Base-by-base conservation (phyloP, 1,139 yeast genomes). In the Neolecta irregularis region DNA sequence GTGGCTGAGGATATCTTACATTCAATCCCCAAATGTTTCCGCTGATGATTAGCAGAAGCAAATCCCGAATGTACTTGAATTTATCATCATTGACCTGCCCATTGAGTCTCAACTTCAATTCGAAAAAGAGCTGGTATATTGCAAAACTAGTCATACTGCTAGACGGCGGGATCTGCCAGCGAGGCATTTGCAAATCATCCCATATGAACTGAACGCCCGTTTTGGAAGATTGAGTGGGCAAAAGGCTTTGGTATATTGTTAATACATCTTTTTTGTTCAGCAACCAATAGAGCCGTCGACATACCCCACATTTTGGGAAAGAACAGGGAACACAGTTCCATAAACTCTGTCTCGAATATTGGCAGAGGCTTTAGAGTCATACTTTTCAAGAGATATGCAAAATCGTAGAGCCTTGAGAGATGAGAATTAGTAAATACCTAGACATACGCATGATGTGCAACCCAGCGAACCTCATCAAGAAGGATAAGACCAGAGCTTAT, bases 261-360 rank as follows among this genome's bases (percentile, higher is more conserved):
- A 28, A 13, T 28, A 16, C 12, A 16, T 16, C 20, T 28, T 15
- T 12, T 7, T 7, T 5, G 12, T 20, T 5, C 20, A 6, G 1
- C 11, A 4, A 25, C 22, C 6, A 4, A n/a, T 12, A 11, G 6
- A 3, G 4, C 6, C 18, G 2, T 13, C 5, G 7, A 26, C 5
- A 88, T 69, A 53, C 88, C 98, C 56, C 71, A 83, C 36, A 79
- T 70, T 41, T 69, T 72, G 15, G 95, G 94, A 61, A 88, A 80
- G 52, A 69, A 81, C 40, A 71, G 64, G 32, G 65, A 58, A 36
- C 83, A 64, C 66, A 83, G 72, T 64, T 73, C 65, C 44, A 75
- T 65, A 50, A 81, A 88, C 31, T 77, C 93, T 29, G 70, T 67
- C 52, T 79, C 91, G 46, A 75, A 81, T 16, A 69, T 70, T 1